phyloP scores from a whole-genome alignment of 441 rosid species.

The Corymbia calophylla region DNA sequence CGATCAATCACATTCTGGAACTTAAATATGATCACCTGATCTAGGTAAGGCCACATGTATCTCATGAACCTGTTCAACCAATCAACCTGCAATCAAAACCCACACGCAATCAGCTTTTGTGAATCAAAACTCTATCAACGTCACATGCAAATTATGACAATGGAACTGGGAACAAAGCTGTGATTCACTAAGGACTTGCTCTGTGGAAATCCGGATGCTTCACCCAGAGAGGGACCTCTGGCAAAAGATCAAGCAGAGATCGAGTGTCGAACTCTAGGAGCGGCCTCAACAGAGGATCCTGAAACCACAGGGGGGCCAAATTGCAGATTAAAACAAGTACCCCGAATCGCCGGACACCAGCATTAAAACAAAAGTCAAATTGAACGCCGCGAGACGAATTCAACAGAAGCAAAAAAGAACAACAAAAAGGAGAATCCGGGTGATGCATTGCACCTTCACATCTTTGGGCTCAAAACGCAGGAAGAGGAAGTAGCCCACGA shows the following conservation, averaged over 20 bases:
- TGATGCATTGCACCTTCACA: background rate
- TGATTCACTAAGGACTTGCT: background rate
- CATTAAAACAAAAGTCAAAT: background rate
- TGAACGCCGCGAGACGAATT: background rate
- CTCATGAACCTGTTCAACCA: conserved; percentile 55
- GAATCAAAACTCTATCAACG: background rate
- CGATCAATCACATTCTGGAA: background rate
- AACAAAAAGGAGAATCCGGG: background rate
- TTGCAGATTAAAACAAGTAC: background rate
- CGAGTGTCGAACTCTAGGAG: conserved; percentile 39
- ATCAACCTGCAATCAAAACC: conserved; percentile 35
- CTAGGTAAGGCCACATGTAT: conserved; percentile 66
- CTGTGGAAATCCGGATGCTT: conserved; percentile 48
- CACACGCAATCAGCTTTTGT: background rate
- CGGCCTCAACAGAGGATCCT: conserved; percentile 46
- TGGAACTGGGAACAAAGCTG: background rate
- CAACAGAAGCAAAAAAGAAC: background rate
- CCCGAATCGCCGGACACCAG: background rate
- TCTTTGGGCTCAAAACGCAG: background rate
- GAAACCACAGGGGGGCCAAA: background rate
- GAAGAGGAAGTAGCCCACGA: conserved; percentile 5
- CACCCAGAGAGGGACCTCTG: conserved; percentile 65
- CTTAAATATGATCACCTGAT: conserved; percentile 32
- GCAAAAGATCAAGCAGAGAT: conserved; percentile 8
- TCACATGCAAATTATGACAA: background rate